phyloP scores from a whole-genome alignment of 2,329 filamentous ascomycete species.

The Colletotrichum higginsianum region DNA sequence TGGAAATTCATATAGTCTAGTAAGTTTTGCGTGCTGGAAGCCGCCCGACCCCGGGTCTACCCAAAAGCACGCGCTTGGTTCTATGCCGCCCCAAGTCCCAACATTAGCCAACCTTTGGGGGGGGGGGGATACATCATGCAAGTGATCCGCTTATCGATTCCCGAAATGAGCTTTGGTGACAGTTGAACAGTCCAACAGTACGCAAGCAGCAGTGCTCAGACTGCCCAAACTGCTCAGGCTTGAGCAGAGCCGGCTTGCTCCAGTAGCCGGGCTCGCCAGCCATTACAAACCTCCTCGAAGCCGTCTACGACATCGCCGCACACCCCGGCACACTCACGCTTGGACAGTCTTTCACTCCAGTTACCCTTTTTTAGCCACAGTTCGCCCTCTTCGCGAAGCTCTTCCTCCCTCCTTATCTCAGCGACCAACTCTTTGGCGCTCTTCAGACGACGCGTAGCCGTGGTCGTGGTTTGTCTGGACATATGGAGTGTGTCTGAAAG shows the following conservation, averaged over 20 bases:
- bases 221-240: conserved; percentile 49
- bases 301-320: conserved; percentile 92
- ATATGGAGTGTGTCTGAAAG: conserved; percentile 95
- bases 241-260: conserved; percentile 70
- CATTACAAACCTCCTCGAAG: conserved; percentile 91
- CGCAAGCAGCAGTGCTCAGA: conserved; percentile 14
- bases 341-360: conserved; percentile 83
- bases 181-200: neutral
- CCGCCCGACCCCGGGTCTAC: conserved; percentile 3
- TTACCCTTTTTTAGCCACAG: conserved; percentile 85
- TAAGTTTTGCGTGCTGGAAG: conserved; percentile 7
- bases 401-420: conserved; percentile 87
- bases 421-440: conserved; percentile 88
- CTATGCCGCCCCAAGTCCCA: neutral
- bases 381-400: conserved; percentile 85
- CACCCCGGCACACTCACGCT: conserved; percentile 85
- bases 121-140: neutral
- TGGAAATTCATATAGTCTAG: conserved; percentile 41
- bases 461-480: conserved; percentile 88
- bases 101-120: conserved; percentile 9
- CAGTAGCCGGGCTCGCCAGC: conserved; percentile 84
- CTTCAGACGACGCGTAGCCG: conserved; percentile 83
- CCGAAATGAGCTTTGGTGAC: neutral
- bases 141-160: neutral
- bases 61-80: conserved; percentile 14